Evolutionary conservation across 2,329 filamentous ascomycete species (phyloP).

Genomic region (Lachnellula occidentalis): DNA sequence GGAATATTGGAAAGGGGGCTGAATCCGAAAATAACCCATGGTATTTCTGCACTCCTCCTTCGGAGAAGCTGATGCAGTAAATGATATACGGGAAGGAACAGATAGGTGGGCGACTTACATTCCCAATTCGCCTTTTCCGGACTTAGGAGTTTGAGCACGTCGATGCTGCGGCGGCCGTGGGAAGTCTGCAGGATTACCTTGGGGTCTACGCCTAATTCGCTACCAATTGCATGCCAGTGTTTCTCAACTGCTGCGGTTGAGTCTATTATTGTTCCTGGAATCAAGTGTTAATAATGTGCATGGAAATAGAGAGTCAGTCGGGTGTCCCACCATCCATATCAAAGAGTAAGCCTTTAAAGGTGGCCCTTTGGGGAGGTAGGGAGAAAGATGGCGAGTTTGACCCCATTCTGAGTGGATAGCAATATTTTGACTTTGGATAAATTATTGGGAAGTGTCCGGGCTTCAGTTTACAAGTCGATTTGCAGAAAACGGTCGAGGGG

Average conservation of each 20-base stretch:
- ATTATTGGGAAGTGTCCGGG: constrained; percentile 4
- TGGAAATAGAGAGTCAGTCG: background rate
- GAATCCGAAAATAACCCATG: constrained; percentile 7
- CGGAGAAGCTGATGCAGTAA: background rate
- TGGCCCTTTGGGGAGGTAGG: constrained; percentile 19
- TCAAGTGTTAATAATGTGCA: background rate
- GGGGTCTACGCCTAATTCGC: constrained; percentile 80
- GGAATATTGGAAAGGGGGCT: constrained; percentile 4
- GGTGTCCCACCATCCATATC: constrained; percentile 55
- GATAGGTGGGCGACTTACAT: constrained; percentile 52
- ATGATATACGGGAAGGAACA: background rate
- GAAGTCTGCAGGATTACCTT: constrained; percentile 81
- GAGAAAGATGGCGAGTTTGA: constrained; percentile 18
- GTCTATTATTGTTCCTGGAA: constrained; percentile 68
- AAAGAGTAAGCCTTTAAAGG: constrained; percentile 35
- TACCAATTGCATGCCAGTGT: constrained; percentile 70
- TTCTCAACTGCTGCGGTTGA: constrained; percentile 72
- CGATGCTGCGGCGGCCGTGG: constrained; percentile 85
- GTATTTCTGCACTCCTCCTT: background rate
- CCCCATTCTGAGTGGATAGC: constrained; percentile 17
- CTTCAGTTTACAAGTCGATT: constrained; percentile 19
- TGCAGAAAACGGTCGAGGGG: constrained; percentile 17
- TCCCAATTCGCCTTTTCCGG: constrained; percentile 89
- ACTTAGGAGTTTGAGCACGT: constrained; percentile 72
- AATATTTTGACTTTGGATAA: constrained; percentile 25